Percentiles rank a stretch among this genome's conserved stretches.
phyloP scores from a whole-genome alignment of 176 grass and related monocot genomes.

The Puya raimondii region DNA sequence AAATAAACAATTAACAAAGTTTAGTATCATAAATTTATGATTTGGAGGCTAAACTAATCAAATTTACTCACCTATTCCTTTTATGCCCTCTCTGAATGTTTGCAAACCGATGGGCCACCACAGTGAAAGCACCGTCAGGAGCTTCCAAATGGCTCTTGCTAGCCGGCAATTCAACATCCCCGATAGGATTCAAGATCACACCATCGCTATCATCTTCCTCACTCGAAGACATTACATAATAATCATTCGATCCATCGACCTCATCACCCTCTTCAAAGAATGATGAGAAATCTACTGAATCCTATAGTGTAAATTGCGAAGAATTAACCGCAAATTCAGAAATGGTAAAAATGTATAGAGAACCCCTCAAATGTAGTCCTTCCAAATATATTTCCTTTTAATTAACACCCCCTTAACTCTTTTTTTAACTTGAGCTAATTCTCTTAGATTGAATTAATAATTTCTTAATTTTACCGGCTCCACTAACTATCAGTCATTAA shows the following conservation, averaged over 20 bases:
- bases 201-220: constrained; percentile 68
- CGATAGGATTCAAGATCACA: constrained; percentile 36
- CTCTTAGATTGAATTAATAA: too few relatives aligned
- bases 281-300: constrained; percentile 26
- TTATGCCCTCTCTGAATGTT: constrained; percentile 28
- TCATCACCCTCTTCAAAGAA: constrained; percentile 19
- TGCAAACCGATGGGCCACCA: constrained; percentile 56
- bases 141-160: constrained; percentile 26
- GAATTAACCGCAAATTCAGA: too few relatives aligned
- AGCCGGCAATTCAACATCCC: constrained; percentile 47
- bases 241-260: constrained; percentile 2
- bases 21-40: constrained; percentile 6
- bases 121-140: constrained; percentile 45
- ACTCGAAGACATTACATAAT: constrained; percentile 34
- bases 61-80: constrained; percentile 42
- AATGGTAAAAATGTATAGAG: too few relatives aligned
- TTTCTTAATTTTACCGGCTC: too few relatives aligned
- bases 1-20: neutral
- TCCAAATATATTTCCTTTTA: too few relatives aligned
- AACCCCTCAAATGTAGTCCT: too few relatives aligned
- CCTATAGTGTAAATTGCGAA: constrained; percentile 9
- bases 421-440: too few relatives aligned
- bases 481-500: too few relatives aligned
- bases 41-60: neutral
- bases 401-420: too few relatives aligned